These are phyloP conservation scores for Davidsoniella virescens DNA, from an alignment of 2,329 filamentous ascomycete species.

Conservation along the genomic window DNA sequence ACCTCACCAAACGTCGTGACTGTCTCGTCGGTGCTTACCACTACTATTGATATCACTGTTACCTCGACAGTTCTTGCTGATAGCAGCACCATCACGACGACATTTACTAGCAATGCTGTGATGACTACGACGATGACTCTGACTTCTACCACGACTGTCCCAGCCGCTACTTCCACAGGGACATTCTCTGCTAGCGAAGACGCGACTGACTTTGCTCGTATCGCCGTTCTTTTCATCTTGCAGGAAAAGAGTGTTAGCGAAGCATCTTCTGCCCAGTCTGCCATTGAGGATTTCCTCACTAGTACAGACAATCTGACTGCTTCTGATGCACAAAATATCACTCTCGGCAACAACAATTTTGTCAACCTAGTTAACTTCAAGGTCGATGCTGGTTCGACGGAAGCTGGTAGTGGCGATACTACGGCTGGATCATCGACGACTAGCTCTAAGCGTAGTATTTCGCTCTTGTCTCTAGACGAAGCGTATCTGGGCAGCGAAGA, in stretches of 20 bases:
- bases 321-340: slow-evolving; percentile 26
- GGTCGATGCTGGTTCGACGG: slow-evolving; percentile 9
- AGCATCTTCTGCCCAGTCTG: slow-evolving; percentile 37
- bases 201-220: slow-evolving; percentile 45
- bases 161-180: slow-evolving; percentile 5
- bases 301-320: slow-evolving; percentile 19
- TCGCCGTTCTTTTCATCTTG: slow-evolving; percentile 44
- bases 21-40: slow-evolving; percentile 7
- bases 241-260: slow-evolving; percentile 34
- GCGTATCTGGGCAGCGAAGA: not conserved
- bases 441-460: not conserved
- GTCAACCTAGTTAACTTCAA: slow-evolving; percentile 33
- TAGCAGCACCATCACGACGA: slow-evolving; percentile 9
- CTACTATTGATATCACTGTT: slow-evolving; percentile 9
- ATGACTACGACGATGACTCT: slow-evolving; percentile 9
- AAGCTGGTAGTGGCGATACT: slow-evolving; percentile 1
- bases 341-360: slow-evolving; percentile 28
- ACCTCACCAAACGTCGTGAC: not conserved
- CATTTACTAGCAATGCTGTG: slow-evolving; percentile 6
- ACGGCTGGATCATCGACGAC: not conserved
- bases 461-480: not conserved
- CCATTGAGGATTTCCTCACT: slow-evolving; percentile 39
- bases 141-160: slow-evolving; percentile 7
- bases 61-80: slow-evolving; percentile 5
- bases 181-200: slow-evolving; percentile 36